Evolutionary conservation across 2,329 filamentous ascomycete species (phyloP).

Genomic region (Talaromyces atroroseus): DNA sequence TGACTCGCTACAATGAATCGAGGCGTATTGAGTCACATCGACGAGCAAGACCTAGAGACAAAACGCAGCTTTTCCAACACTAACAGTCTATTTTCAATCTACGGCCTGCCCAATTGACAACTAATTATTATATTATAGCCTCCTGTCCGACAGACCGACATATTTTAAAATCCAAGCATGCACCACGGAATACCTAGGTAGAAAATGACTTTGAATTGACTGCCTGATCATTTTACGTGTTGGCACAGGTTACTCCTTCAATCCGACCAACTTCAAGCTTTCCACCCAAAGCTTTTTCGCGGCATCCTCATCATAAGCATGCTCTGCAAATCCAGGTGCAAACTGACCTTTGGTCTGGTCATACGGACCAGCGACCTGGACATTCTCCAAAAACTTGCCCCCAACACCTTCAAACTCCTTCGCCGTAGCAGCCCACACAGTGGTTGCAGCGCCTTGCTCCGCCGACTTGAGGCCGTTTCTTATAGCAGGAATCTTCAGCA

Average conservation of each 20-base stretch:
- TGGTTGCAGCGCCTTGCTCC: slow-evolving; percentile 26
- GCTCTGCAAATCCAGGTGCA: slow-evolving; percentile 15
- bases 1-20: too few species aligned
- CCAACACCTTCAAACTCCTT: slow-evolving; percentile 29
- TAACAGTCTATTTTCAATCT: too few species aligned
- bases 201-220: too few species aligned
- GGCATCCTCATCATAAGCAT: slow-evolving; percentile 15
- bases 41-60: too few species aligned
- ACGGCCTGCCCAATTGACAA: too few species aligned
- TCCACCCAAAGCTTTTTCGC: slow-evolving; percentile 7
- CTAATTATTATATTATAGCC: too few species aligned
- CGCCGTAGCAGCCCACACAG: slow-evolving; percentile 31
- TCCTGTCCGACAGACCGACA: too few species aligned
- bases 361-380: slow-evolving; percentile 18
- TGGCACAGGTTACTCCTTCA: background rate
- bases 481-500: background rate
- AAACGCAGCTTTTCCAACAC: too few species aligned
- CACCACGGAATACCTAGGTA: too few species aligned
- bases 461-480: background rate
- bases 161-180: too few species aligned
- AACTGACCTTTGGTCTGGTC: slow-evolving; percentile 14
- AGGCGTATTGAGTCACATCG: too few species aligned
- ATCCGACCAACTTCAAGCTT: slow-evolving; percentile 7
- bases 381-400: slow-evolving; percentile 30
- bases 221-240: too few species aligned